Conservation (phyloP, 2,329 filamentous ascomycete species). For the Xylaria digitata region DNA sequence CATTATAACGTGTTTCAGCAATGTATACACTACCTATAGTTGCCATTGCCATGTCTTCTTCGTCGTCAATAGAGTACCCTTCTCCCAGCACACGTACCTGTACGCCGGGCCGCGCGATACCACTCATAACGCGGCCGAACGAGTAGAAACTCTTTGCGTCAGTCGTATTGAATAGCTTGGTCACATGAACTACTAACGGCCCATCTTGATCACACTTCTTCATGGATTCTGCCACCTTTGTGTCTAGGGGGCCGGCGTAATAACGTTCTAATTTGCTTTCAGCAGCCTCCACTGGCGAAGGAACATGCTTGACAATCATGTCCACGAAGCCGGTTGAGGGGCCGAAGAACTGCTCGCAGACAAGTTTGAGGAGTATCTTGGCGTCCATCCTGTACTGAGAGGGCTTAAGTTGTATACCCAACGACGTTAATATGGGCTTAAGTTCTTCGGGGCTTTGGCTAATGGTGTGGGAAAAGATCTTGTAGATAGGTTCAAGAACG, state of each 20-base stretch:
- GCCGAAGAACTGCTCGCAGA: slow-evolving; percentile 96
- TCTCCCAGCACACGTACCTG: slow-evolving; percentile 93
- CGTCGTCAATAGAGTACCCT: slow-evolving; percentile 94
- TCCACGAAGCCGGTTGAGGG: slow-evolving; percentile 91
- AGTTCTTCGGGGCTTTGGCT: slow-evolving; percentile 89
- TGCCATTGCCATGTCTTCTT: slow-evolving; percentile 94
- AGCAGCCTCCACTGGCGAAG: slow-evolving; percentile 84
- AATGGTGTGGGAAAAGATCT: slow-evolving; percentile 94
- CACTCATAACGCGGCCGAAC: slow-evolving; percentile 92
- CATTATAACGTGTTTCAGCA: slow-evolving; percentile 90
- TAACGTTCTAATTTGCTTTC: slow-evolving; percentile 82
- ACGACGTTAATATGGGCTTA: slow-evolving; percentile 77
- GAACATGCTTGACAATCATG: slow-evolving; percentile 91
- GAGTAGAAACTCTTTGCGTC: slow-evolving; percentile 94
- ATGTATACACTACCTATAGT: slow-evolving; percentile 90
- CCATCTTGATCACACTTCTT: slow-evolving; percentile 86
- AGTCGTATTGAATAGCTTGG: slow-evolving; percentile 89
- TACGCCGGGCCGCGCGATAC: slow-evolving; percentile 82
- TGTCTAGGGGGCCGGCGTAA: slow-evolving; percentile 91
- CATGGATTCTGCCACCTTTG: slow-evolving; percentile 83
- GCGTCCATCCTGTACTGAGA: slow-evolving; percentile 92
- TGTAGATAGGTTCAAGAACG: slow-evolving; percentile 96
- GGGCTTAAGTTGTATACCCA: slow-evolving; percentile 90
- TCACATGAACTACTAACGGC: slow-evolving; percentile 89
- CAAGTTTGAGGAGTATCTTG: slow-evolving; percentile 85